These are phyloP conservation scores for Porogramme epimiltina DNA, from an alignment of 1,284 basidiomycete genomes.

Conservation along the genomic window DNA sequence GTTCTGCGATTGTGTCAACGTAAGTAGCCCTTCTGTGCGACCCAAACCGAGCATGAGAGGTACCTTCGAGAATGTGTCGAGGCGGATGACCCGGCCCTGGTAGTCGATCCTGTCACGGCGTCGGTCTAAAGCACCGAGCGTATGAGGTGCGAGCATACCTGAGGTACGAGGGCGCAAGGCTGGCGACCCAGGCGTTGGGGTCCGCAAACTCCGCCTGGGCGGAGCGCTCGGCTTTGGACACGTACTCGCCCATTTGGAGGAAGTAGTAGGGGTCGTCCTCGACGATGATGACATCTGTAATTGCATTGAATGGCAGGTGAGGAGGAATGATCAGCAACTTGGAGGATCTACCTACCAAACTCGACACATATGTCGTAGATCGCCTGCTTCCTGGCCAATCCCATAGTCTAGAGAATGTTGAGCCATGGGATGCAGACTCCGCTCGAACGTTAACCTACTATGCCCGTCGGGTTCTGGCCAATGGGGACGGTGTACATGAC, in stretches of 20 bases:
- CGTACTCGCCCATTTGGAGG: slow-evolving; percentile 61
- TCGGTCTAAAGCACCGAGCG: background rate
- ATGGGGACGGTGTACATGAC: slow-evolving; percentile 78
- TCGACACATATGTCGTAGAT: slow-evolving; percentile 82
- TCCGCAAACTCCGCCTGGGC: slow-evolving; percentile 26
- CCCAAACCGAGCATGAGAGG: background rate
- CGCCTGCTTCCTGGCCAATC: slow-evolving; percentile 67
- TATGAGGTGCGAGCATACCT: slow-evolving; percentile 37
- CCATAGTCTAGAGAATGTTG: slow-evolving; percentile 52
- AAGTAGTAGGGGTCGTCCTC: slow-evolving; percentile 88
- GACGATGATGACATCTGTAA: slow-evolving; percentile 67
- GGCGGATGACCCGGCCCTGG: slow-evolving; percentile 77
- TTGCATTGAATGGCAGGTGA: background rate
- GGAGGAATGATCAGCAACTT: background rate
- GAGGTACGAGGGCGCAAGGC: slow-evolving; percentile 70
- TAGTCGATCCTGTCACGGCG: slow-evolving; percentile 54
- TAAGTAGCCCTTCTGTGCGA: background rate
- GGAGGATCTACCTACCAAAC: slow-evolving; percentile 52
- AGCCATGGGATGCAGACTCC: background rate
- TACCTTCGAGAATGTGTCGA: slow-evolving; percentile 83
- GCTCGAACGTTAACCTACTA: slow-evolving; percentile 42
- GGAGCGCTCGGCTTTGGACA: slow-evolving; percentile 44
- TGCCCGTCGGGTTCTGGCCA: slow-evolving; percentile 82
- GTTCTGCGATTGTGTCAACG: slow-evolving; percentile 38
- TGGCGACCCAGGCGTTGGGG: slow-evolving; percentile 49